Evolutionary conservation across 495 filamentous ascomycete genomes (phyloP), one percentile per base, ranked within the genome.

Genomic region (Penicillium herquei): DNA sequence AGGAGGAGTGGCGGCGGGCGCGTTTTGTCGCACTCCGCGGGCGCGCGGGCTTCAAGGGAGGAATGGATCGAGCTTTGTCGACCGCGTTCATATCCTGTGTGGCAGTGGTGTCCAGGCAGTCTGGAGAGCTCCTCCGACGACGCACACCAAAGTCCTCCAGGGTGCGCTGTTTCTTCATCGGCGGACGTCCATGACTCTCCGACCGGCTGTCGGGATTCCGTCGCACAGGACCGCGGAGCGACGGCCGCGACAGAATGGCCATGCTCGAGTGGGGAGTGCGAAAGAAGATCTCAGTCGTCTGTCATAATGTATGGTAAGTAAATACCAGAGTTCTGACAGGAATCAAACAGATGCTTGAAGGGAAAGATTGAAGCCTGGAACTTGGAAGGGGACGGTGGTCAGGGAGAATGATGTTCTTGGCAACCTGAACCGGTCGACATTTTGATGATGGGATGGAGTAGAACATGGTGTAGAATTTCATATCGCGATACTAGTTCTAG

Each of bases 121-220:
- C 73, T 7, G 73, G 70, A 30, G 70, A 74, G 57, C 70, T 76
- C 53, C 59, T 67, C 61, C 64, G 75, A 49, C 70, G 65, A 39
- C 61, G 68, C 51, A 61, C 55, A 16, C 57, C 44, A 39, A 52
- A 51, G 26, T 65, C 49, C 11, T 56, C 58, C 39, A 64, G 59
- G 1, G 68, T 54, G 50, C 68, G 64, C 55, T 66, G 64, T 39
- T 64, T 68, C 56, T 74, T 74, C 30, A 66, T 43, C 16, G 67
- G 69, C 52, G 67, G 65, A 8, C 39, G 62, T 52, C 51, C 44
- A 49, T 64, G 60, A 48, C 63, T 49, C 35, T 51, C 51, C 56
- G 47, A 39, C 48, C 57, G 52, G 59, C 57, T 51, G 51, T 67
- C 58, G 46, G 58, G 52, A 33, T 62, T 64, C 52, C 59, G 66